A percentile compares a stretch with the other conserved stretches of the same genome.
Conservation (phyloP, 1,284 basidiomycete genomes). For the Marasmius oreades region DNA sequence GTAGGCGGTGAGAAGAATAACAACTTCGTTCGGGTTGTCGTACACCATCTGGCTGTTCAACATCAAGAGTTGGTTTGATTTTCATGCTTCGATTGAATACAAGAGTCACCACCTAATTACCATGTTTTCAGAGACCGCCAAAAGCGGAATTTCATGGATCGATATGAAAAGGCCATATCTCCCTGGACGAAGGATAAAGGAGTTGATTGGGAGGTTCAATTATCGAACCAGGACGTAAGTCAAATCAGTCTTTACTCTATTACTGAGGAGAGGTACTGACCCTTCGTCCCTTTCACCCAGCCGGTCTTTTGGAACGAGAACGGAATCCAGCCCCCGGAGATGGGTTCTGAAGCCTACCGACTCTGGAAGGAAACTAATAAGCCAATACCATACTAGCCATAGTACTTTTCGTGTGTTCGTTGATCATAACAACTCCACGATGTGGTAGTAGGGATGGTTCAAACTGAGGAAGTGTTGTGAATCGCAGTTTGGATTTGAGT, state of each 20-base stretch:
- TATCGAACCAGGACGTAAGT: conserved; percentile 19
- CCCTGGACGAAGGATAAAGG: conserved; percentile 21
- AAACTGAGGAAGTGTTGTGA: too few relatives aligned
- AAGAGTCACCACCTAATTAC: neutral
- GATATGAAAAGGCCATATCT: conserved; percentile 17
- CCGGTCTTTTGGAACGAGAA: conserved; percentile 20
- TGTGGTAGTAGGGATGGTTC: too few relatives aligned
- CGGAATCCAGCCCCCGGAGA: conserved; percentile 16
- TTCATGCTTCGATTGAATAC: conserved; percentile 15
- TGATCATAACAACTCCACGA: too few relatives aligned
- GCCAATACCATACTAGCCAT: conserved; percentile 8
- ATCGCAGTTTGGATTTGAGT: too few relatives aligned
- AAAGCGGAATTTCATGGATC: conserved; percentile 17
- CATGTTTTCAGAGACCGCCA: neutral
- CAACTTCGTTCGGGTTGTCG: too few relatives aligned
- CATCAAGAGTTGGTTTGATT: conserved; percentile 12
- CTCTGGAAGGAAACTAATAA: conserved; percentile 19
- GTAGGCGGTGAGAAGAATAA: too few relatives aligned
- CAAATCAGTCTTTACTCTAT: neutral
- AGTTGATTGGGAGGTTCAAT: conserved; percentile 20
- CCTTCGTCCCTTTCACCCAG: conserved; percentile 8
- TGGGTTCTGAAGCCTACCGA: conserved; percentile 12
- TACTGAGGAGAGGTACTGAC: neutral
- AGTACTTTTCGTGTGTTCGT: too few relatives aligned
- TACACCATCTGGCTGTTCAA: neutral